Conservation (phyloP, 306 rosid species). For the Begonia masoniana region DNA sequence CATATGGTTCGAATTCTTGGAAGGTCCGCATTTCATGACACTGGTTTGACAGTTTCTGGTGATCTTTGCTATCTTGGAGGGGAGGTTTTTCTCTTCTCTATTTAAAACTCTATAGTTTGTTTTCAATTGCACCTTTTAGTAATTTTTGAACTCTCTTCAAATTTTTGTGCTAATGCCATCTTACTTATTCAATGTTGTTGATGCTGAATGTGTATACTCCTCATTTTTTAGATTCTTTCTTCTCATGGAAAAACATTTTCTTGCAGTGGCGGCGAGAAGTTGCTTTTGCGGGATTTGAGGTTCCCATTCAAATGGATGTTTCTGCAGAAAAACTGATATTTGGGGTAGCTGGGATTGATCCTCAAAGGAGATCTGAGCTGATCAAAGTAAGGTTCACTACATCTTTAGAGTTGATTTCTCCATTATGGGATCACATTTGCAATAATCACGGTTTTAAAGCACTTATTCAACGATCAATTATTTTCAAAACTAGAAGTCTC, state of each 20-base stretch:
- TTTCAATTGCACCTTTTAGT: too few relatives aligned
- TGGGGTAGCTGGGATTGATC: constrained; percentile 71
- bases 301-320: constrained; percentile 82
- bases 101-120: not conserved
- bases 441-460: too few relatives aligned
- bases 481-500: too few relatives aligned
- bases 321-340: constrained; percentile 78
- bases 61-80: constrained; percentile 85
- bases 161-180: too few relatives aligned
- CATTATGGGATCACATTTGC: too few relatives aligned
- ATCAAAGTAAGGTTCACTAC: constrained; percentile 37
- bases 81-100: constrained; percentile 37
- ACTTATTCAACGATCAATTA: too few relatives aligned
- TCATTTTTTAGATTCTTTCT: not conserved
- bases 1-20: constrained; percentile 85
- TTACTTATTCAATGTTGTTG: too few relatives aligned
- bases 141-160: too few relatives aligned
- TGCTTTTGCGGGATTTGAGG: constrained; percentile 89
- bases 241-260: not conserved
- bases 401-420: not conserved
- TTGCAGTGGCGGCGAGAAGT: constrained; percentile 85
- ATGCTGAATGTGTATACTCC: not conserved
- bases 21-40: constrained; percentile 88
- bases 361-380: constrained; percentile 65
- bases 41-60: constrained; percentile 54